Evolutionary conservation across 2,329 filamentous ascomycete species (phyloP).

Genomic region (Huntiella decipiens): DNA sequence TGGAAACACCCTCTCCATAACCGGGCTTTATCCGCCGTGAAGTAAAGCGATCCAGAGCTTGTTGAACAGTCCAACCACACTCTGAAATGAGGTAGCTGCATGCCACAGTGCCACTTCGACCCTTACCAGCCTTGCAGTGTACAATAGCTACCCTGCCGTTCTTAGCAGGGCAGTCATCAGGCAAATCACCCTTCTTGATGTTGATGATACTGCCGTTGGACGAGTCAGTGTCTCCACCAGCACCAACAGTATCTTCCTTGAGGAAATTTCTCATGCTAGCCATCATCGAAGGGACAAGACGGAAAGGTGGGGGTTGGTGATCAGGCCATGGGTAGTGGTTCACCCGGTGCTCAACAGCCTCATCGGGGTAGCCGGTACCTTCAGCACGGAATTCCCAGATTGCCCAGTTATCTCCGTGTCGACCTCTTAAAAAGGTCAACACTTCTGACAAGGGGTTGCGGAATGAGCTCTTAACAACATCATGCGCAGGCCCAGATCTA

Average conservation of each 20-base stretch:
- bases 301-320: constrained; percentile 89
- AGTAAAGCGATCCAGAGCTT: constrained; percentile 43
- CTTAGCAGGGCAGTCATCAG: constrained; percentile 8
- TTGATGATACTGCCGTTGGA: background rate
- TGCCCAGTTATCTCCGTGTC: constrained; percentile 69
- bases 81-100: constrained; percentile 84
- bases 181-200: constrained; percentile 2
- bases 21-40: constrained; percentile 72
- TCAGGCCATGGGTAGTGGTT: constrained; percentile 93
- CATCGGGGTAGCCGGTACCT: constrained; percentile 86
- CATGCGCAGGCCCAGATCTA: constrained; percentile 76
- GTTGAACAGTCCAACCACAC: constrained; percentile 40
- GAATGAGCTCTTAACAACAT: constrained; percentile 80
- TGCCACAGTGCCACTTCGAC: constrained; percentile 69
- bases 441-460: constrained; percentile 80
- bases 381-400: constrained; percentile 98
- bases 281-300: constrained; percentile 72
- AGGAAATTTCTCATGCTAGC: constrained; percentile 87
- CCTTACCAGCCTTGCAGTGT: constrained; percentile 95
- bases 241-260: constrained; percentile 19
- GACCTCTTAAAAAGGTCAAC: constrained; percentile 69
- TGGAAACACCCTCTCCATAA: constrained; percentile 79
- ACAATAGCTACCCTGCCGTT: constrained; percentile 51
- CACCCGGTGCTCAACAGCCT: constrained; percentile 67
- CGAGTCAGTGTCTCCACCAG: background rate